Base-by-base conservation (phyloP, 768 basidiomycete species). In the Phlebiopsis flavidoalba region DNA sequence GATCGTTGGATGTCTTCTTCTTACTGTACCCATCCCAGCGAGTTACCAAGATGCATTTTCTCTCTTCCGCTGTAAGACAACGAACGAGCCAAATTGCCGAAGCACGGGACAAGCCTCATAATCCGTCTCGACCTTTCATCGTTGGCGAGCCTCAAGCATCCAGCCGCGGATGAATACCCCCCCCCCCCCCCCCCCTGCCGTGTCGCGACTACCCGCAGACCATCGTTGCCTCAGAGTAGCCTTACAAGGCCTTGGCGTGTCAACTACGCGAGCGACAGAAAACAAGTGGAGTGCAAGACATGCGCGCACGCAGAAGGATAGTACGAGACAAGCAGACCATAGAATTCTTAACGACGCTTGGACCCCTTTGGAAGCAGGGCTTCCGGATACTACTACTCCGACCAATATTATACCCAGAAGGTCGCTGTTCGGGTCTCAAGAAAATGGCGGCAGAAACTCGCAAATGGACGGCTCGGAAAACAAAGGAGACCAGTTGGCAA, bases 261-360 rank as follows among this genome's bases (percentile, higher is more conserved):
- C 26, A 82, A 63, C 70, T 83, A 5, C 82, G 78, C 63, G 78
- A 83, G 66, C 84, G 78, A 65, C 77, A 80, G 66, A 84, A 86
- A 66, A 68, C 22, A 76, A 78, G 59, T 89, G 87, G 87, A 80
- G 85, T n/a, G 33, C 74, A 81, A 52, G 86, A 82, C 54, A 91
- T 91, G 88, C 86, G 88, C 31, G 65, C 74, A 63, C 87, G 82
- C 68, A 90, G 91, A 84, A 84, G 82, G 66, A 69, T 72, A 11
- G 74, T 88, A 36, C 83, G 82, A 63, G 82, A 82, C 61, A 83
- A 75, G 61, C 78, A 79, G 86, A 89, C 31, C 60, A 66, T 5
- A 79, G 80, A 65, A 67, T 89, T 49, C 70, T 77, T 65, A 81
- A 75, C 64, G 81, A 85, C 64, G 80, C 80, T 8, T 89, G 87